These are phyloP conservation scores for Lachnellula suecica DNA, from an alignment of 2,329 filamentous ascomycete genomes.

Conservation along the genomic window DNA sequence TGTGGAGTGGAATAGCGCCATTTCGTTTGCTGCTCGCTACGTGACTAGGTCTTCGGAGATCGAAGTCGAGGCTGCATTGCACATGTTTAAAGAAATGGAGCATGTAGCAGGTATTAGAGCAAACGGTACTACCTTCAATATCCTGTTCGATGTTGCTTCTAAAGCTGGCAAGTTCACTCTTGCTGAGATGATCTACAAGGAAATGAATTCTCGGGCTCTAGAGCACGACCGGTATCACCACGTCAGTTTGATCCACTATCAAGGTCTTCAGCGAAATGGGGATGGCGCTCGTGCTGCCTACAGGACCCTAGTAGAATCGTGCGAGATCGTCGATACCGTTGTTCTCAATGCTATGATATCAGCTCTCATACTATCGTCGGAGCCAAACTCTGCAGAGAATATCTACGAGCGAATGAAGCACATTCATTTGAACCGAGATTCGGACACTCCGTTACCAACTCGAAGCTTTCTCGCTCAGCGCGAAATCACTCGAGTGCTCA, in stretches of 20 bases:
- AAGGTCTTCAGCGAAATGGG: constrained; percentile 73
- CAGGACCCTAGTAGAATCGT: constrained; percentile 75
- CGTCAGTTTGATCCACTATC: constrained; percentile 79
- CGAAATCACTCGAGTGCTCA: constrained; percentile 51
- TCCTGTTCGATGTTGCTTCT: constrained; percentile 84
- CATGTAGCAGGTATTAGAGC: constrained; percentile 60
- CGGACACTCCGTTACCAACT: constrained; percentile 30
- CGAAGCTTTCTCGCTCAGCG: constrained; percentile 34
- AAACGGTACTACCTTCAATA: constrained; percentile 85
- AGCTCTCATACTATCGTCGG: constrained; percentile 73
- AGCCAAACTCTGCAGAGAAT: constrained; percentile 73
- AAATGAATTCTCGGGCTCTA: constrained; percentile 72
- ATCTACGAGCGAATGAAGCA: constrained; percentile 83
- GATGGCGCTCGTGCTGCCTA: constrained; percentile 76
- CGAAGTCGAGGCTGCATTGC: constrained; percentile 68
- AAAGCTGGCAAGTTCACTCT: constrained; percentile 82
- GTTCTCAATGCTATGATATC: constrained; percentile 85
- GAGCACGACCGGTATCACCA: constrained; percentile 76
- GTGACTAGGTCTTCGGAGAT: constrained; percentile 55
- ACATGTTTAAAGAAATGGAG: constrained; percentile 91
- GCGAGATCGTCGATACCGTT: constrained; percentile 84
- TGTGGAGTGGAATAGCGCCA: constrained; percentile 80
- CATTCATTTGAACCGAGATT: constrained; percentile 23
- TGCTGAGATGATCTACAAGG: constrained; percentile 79
- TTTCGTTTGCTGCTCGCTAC: constrained; percentile 76